A percentile compares a stretch with the other conserved stretches of the same genome.
These are phyloP conservation scores for Fusarium brevicatenulatum DNA, from an alignment of 2,329 filamentous ascomycete genomes.

Conservation along the genomic window DNA sequence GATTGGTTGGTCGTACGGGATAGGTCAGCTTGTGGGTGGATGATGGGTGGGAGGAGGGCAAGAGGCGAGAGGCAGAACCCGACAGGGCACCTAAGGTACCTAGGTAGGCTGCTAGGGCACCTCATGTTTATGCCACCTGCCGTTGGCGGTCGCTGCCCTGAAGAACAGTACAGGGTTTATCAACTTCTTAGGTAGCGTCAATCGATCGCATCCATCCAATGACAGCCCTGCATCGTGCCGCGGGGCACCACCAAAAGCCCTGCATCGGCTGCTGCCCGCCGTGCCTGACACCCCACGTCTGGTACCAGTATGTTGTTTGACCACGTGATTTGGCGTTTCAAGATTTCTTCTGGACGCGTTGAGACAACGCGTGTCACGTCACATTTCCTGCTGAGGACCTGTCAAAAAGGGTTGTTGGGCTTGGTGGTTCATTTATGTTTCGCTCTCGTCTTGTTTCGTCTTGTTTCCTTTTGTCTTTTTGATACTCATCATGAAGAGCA, in stretches of 20 bases:
- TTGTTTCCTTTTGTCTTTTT: neutral
- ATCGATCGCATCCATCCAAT: slow-evolving; percentile 27
- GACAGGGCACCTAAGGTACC: neutral
- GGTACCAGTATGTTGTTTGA: slow-evolving; percentile 36
- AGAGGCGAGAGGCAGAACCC: slow-evolving; percentile 3
- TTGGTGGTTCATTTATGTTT: neutral
- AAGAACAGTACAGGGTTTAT: slow-evolving; percentile 42
- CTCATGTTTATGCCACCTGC: slow-evolving; percentile 32
- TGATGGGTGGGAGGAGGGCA: neutral
- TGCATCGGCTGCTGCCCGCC: slow-evolving; percentile 47
- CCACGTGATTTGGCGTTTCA: slow-evolving; percentile 22
- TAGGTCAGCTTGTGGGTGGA: neutral
- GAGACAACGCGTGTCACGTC: slow-evolving; percentile 19
- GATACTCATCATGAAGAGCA: slow-evolving; percentile 50
- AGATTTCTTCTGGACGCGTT: slow-evolving; percentile 14
- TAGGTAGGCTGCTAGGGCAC: neutral
- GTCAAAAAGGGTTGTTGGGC: neutral
- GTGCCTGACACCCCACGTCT: slow-evolving; percentile 44
- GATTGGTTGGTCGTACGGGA: neutral
- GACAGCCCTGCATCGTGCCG: slow-evolving; percentile 31
- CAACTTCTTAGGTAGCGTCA: slow-evolving; percentile 6
- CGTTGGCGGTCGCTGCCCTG: slow-evolving; percentile 26
- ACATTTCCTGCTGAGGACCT: neutral
- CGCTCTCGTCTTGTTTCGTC: neutral
- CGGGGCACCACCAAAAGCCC: slow-evolving; percentile 47